phyloP scores from a whole-genome alignment of 2,329 filamentous ascomycete genomes.

The Claviceps citrina region DNA sequence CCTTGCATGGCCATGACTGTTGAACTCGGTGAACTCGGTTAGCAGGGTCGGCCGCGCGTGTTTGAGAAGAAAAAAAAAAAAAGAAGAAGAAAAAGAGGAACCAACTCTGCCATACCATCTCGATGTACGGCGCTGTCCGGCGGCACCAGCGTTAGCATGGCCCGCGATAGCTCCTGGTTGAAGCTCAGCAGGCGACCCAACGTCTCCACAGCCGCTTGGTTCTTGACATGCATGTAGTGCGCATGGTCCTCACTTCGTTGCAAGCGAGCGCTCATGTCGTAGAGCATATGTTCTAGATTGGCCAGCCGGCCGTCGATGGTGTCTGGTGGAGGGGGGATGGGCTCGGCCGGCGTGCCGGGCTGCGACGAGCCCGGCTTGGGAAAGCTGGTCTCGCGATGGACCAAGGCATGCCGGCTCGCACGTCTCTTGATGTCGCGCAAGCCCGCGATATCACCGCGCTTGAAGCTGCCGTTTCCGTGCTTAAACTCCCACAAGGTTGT shows the following conservation, averaged over 20 bases:
- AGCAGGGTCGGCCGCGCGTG: background rate
- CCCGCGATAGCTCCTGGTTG: constrained; percentile 70
- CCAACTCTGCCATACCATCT: constrained; percentile 48
- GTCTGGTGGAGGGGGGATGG: constrained; percentile 56
- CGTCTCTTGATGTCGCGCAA: constrained; percentile 90
- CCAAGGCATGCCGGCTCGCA: constrained; percentile 81
- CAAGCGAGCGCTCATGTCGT: constrained; percentile 62
- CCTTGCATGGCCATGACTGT: constrained; percentile 40
- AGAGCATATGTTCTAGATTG: constrained; percentile 66
- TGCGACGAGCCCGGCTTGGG: constrained; percentile 64
- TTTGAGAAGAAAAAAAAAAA: too few relatives aligned
- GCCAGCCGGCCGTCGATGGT: constrained; percentile 59
- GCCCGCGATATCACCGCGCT: constrained; percentile 79
- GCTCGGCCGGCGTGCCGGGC: constrained; percentile 70
- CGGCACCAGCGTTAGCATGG: constrained; percentile 58
- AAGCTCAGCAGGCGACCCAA: constrained; percentile 56
- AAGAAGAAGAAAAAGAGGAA: constrained; percentile 12
- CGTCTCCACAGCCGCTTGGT: constrained; percentile 68
- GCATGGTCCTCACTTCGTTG: constrained; percentile 72
- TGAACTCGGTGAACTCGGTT: constrained; percentile 1
- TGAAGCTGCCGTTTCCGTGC: constrained; percentile 94
- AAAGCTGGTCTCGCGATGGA: constrained; percentile 76
- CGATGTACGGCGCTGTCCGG: constrained; percentile 64
- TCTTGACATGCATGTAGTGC: constrained; percentile 63
- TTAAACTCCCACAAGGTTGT: constrained; percentile 97